Evolutionary conservation across 202 grass and related monocot genomes (phyloP), one percentile per base, ranked within the genome.

Genomic region (Zizania palustris): DNA sequence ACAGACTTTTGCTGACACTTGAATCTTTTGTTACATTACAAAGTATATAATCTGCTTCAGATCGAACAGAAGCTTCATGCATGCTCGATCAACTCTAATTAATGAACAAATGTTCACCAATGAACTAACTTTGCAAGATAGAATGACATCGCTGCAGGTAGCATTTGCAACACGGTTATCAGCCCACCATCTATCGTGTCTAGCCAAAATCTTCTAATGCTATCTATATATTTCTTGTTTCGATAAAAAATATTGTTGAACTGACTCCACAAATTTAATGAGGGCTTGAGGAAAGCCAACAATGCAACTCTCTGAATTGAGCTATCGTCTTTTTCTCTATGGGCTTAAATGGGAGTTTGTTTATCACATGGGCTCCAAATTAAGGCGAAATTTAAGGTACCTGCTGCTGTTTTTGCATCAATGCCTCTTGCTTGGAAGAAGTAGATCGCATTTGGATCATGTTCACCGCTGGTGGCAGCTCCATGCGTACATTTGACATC

Each of bases 401-500:
- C 86, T 1, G 86, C 92, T 19, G 95, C 95, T 13, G 95, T 92
- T 75, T 90, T 74, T 0, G 45, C 15, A 40, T 92, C 82, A 9
- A 98, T 84, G 5, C 95, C 95, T 76, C 95, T 88, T 0, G 95
- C 85, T 42, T 80, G 85, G 78, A 98, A 98, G 60, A 95, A 98
- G 80, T 95, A 95, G 40, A 98, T 91, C 37, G 92, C 82, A 11
- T 88, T 85, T 11, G 75, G 87, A 79, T 95, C 91, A 42, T 95
- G 89, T 67, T 98, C 95, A 43, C 91, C 95, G 68, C 95, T 98
- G 33, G 95, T 90, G 39, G 95, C 91, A 77, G 95, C 95, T 60
- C 95, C 95, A 80, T 98, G 95, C 15, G 95, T 85, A 68, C 95
- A 98, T 82, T 76, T 92, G 18, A 98, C 95, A 75, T 98, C 95